Conservation (phyloP, 805 yeast species). For the Schwanniomyces polymorphus region DNA sequence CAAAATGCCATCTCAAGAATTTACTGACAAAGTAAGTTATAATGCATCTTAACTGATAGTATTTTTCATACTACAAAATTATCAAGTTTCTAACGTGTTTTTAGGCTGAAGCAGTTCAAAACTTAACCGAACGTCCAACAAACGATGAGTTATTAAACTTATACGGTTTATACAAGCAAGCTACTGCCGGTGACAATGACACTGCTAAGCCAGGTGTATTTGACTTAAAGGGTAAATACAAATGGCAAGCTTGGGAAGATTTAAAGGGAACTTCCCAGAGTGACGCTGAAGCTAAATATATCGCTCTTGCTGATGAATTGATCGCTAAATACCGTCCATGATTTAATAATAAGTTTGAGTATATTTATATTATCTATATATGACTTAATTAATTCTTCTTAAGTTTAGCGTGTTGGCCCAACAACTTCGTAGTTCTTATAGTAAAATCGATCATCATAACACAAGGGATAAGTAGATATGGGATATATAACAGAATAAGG, state of each 20-base stretch:
- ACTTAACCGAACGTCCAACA: conserved; percentile 71
- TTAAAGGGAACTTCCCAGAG: conserved; percentile 82
- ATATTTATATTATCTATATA: not conserved
- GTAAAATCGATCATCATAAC: conserved; percentile 51
- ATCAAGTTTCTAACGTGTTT: conserved; percentile 3
- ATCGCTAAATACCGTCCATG: conserved; percentile 41
- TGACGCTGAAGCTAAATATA: conserved; percentile 86
- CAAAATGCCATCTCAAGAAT: conserved; percentile 32
- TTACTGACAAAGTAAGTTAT: conserved; percentile 28
- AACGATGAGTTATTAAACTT: conserved; percentile 85
- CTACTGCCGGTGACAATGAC: conserved; percentile 91
- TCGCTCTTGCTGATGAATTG: conserved; percentile 65
- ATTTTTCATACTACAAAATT: not conserved
- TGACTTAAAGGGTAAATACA: conserved; percentile 92
- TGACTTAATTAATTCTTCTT: conserved; percentile 1
- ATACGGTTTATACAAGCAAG: conserved; percentile 95
- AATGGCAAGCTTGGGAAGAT: conserved; percentile 96
- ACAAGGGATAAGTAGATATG: conserved; percentile 70
- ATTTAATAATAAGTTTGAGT: not conserved
- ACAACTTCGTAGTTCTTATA: conserved; percentile 9
- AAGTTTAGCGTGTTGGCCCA: not conserved
- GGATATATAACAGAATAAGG: conserved; percentile 57
- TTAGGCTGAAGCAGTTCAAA: conserved; percentile 79
- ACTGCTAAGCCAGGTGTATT: conserved; percentile 88
- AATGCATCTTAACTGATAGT: not conserved